Base-by-base conservation (phyloP, 495 filamentous ascomycete species). In the Peziza echinospora region DNA sequence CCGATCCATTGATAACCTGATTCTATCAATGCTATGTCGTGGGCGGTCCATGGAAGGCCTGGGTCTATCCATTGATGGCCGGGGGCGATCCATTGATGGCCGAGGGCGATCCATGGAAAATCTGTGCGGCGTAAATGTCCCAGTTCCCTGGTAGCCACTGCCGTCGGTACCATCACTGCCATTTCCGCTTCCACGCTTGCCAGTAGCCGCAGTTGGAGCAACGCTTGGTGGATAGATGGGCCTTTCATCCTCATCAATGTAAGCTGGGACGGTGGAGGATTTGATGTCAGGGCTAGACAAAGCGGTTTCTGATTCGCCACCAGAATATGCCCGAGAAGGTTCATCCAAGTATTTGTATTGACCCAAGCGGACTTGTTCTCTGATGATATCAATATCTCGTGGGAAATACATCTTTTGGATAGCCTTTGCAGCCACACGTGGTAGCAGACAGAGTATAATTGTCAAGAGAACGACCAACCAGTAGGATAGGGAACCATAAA, bases 131-230 rank as follows among this genome's bases (percentile, higher is more conserved):
- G 44, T 59, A 57, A 68, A 59, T 22, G 61, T 55, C 26, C 54
- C 49, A 44, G 48, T 51, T 56, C 43, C 55, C 54, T 23, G 61
- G 61, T 75, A 71, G 34, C 75, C 71, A 10, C 84, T 92, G 57
- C 89, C 92, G 47, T 85, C 86, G 11, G 87, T 93, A 24, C 85
- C 85, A 62, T 93, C 84, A 63, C 84, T 93, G 47, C 84, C 84
- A 53, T 84, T 93, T 52, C 89, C 82, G 55, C 81, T 86, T 10
- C 56, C 56, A 47, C 77, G 80, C 46, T 78, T 71, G 53, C 86
- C 84, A 17, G 84, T 83, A 46, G 78, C 80, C 44, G 75, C 71
- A 16, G 81, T 84, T 5, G 75, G 67, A 11, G 80, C 73, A 46
- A 82, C 68, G 43, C 87, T 89, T 10, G 89, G 83, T 21, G 89